Evolutionary conservation across 257 asterid species (phyloP).

Genomic region (Jacaranda mimosifolia): DNA sequence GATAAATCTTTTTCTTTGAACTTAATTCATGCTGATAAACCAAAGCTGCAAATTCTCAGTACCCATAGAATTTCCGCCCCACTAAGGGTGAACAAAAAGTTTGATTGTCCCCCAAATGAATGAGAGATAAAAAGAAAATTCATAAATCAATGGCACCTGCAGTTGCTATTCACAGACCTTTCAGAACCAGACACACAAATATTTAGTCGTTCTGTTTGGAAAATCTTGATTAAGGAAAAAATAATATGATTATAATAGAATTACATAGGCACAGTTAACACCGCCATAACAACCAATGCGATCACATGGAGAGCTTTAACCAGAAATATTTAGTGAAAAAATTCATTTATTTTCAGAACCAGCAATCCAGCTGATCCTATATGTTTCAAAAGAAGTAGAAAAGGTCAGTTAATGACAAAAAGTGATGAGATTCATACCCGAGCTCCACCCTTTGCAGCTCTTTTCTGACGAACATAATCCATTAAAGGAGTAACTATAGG

Average conservation of each 20-base stretch:
- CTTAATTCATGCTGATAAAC: neutral
- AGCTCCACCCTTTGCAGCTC: constrained; percentile 91
- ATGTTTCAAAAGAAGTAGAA: constrained; percentile 27
- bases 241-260: neutral
- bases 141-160: too few relatives aligned
- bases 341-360: neutral
- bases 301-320: constrained; percentile 1
- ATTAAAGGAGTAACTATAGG: constrained; percentile 90
- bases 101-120: constrained; percentile 2
- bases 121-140: neutral
- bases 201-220: neutral
- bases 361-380: constrained; percentile 21
- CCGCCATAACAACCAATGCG: neutral
- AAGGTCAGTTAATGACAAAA: constrained; percentile 49
- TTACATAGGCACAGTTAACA: neutral
- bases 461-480: constrained; percentile 92
- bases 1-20: constrained; percentile 11
- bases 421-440: constrained; percentile 68
- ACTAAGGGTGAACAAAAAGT: neutral
- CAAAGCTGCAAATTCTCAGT: neutral
- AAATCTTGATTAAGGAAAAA: neutral
- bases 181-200: neutral
- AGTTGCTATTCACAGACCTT: constrained; percentile 7
- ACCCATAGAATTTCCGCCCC: neutral
- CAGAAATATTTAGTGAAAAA: constrained; percentile 11